These are phyloP conservation scores for Alloteropsis semialata DNA, from an alignment of 176 grass and related monocot genomes.

Conservation along the genomic window DNA sequence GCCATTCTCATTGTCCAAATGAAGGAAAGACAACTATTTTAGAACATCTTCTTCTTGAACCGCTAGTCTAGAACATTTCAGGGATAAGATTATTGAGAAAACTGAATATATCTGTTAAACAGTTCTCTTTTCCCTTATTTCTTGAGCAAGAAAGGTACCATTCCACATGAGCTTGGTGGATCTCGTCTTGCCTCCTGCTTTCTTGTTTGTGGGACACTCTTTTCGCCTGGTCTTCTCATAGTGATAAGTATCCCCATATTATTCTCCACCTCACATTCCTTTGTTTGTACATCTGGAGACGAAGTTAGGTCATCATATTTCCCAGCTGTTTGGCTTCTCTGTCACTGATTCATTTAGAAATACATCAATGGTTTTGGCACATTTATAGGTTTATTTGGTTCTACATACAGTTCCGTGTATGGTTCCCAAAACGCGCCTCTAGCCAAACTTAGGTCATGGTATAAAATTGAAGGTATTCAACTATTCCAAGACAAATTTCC, in stretches of 20 bases:
- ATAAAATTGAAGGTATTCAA: neutral
- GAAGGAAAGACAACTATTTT: neutral
- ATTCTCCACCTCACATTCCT: neutral
- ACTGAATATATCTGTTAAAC: neutral
- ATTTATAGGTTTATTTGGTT: neutral
- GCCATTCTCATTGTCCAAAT: neutral
- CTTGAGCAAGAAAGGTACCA: neutral
- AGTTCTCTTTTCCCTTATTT: neutral
- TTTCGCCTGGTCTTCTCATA: neutral
- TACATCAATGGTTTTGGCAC: neutral
- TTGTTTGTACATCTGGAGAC: neutral
- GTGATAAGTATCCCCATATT: neutral
- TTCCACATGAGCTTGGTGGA: neutral
- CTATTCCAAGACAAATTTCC: neutral
- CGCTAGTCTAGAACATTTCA: neutral
- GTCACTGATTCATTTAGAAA: neutral
- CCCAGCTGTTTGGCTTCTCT: neutral
- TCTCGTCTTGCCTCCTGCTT: neutral
- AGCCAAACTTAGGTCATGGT: neutral
- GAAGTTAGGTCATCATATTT: constrained; percentile 10
- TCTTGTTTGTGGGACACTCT: neutral
- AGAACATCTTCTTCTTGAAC: neutral
- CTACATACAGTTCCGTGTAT: neutral
- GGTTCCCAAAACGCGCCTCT: neutral
- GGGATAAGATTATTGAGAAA: neutral